Evolutionary conservation across 1,284 basidiomycete genomes (phyloP).

Genomic region (Tilletia horrida): DNA sequence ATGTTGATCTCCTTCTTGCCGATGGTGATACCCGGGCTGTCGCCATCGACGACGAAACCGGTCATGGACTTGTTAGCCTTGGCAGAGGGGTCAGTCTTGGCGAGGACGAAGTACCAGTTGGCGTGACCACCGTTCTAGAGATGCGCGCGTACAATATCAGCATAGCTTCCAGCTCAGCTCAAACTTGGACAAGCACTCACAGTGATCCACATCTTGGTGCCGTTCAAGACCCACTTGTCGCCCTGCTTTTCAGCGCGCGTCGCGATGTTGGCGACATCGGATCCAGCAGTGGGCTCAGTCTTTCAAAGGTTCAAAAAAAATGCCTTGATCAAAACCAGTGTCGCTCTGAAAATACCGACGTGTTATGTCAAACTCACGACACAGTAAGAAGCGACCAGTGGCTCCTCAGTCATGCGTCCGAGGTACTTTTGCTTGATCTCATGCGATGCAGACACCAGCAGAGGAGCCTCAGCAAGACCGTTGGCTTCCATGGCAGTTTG

Average conservation of each 20-base stretch:
- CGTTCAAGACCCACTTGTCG: slow-evolving; percentile 59
- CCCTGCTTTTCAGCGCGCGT: slow-evolving; percentile 59
- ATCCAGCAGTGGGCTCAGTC: slow-evolving; percentile 61
- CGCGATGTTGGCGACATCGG: slow-evolving; percentile 59
- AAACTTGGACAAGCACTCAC: background rate
- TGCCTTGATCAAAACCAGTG: background rate
- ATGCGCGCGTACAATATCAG: background rate
- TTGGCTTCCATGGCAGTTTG: slow-evolving; percentile 60
- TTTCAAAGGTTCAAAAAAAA: background rate
- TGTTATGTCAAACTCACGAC: slow-evolving; percentile 43
- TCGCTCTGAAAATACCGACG: background rate
- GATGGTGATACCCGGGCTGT: slow-evolving; percentile 58
- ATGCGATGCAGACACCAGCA: slow-evolving; percentile 60
- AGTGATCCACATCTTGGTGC: slow-evolving; percentile 61
- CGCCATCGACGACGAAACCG: slow-evolving; percentile 62
- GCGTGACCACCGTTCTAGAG: slow-evolving; percentile 59
- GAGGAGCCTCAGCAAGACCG: slow-evolving; percentile 61
- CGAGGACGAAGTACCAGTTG: slow-evolving; percentile 62
- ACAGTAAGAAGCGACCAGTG: slow-evolving; percentile 62
- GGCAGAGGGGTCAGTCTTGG: slow-evolving; percentile 59
- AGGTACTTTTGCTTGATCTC: slow-evolving; percentile 61
- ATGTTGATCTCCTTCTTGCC: slow-evolving; percentile 64
- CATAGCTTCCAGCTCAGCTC: background rate
- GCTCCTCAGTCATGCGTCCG: slow-evolving; percentile 62
- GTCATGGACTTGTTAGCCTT: slow-evolving; percentile 60